Conservation (phyloP, 371 early-diverging fungal species). For the Coelomomyces lativittatus region DNA sequence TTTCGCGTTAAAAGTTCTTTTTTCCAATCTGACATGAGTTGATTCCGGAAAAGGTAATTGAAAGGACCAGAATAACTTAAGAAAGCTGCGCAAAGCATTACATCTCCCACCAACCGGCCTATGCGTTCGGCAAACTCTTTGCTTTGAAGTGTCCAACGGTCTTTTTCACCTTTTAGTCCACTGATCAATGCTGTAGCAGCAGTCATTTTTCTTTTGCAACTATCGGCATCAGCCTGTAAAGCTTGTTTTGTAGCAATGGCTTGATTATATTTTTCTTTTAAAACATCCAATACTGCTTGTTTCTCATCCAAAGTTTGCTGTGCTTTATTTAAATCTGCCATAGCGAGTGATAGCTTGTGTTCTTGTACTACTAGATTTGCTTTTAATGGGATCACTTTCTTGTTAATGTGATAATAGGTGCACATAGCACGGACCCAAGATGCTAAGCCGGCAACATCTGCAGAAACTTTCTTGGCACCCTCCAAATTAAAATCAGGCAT, state of each 20-base stretch:
- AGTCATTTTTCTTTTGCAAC: constrained; percentile 39
- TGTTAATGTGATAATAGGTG: constrained; percentile 37
- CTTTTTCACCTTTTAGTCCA: constrained; percentile 42
- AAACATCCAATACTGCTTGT: constrained; percentile 37
- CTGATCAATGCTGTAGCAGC: constrained; percentile 35
- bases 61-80: constrained; percentile 40
- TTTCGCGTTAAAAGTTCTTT: constrained; percentile 18
- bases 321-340: constrained; percentile 29
- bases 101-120: constrained; percentile 34
- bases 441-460: constrained; percentile 43
- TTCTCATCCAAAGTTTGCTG: constrained; percentile 34
- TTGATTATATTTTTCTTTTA: constrained; percentile 31
- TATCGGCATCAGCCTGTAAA: constrained; percentile 38
- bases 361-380: constrained; percentile 39
- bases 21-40: constrained; percentile 26
- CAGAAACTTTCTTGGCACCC: constrained; percentile 47
- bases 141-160: constrained; percentile 38
- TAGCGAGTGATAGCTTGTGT: constrained; percentile 25
- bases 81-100: constrained; percentile 34
- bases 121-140: constrained; percentile 38
- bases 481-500: constrained; percentile 47
- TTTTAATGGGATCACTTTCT: constrained; percentile 41
- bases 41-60: constrained; percentile 29
- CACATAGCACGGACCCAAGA: constrained; percentile 43
- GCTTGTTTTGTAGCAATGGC: constrained; percentile 32